These are phyloP conservation scores for Rugosomyces carneus DNA, from an alignment of 1,284 basidiomycete genomes.

Conservation along the genomic window DNA sequence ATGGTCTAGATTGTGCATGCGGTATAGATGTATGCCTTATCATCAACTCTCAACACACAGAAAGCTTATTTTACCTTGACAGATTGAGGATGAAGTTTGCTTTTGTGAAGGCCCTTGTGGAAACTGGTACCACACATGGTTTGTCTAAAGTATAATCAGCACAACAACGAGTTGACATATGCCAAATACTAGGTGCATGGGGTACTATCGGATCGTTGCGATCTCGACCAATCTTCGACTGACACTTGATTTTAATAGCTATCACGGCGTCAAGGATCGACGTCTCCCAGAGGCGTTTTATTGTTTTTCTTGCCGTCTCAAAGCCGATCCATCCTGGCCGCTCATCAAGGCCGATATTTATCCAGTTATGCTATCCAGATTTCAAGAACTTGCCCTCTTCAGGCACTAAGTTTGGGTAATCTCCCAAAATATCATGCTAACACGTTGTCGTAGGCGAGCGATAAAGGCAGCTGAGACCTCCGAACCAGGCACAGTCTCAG, in stretches of 20 bases:
- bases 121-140: conserved; percentile 74
- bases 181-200: conserved; percentile 61
- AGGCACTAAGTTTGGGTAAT: conserved; percentile 37
- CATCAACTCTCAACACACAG: neutral
- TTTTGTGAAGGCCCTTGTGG: conserved; percentile 64
- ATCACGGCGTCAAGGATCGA: conserved; percentile 50
- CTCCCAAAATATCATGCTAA: conserved; percentile 2
- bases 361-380: conserved; percentile 50
- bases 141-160: conserved; percentile 16
- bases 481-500: conserved; percentile 39
- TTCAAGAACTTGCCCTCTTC: conserved; percentile 62
- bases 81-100: conserved; percentile 45
- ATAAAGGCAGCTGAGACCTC: conserved; percentile 62
- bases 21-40: conserved; percentile 42
- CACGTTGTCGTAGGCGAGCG: conserved; percentile 44
- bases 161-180: neutral
- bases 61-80: neutral
- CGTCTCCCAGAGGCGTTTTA: conserved; percentile 51
- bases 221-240: neutral
- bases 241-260: conserved; percentile 33
- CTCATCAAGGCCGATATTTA: conserved; percentile 22
- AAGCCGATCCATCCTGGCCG: conserved; percentile 14
- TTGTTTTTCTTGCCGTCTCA: conserved; percentile 15
- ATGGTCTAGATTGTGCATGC: conserved; percentile 55
- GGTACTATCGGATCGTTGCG: conserved; percentile 32